phyloP scores from a whole-genome alignment of 441 rosid genomes.

The Cnidoscolus chayamansa region DNA sequence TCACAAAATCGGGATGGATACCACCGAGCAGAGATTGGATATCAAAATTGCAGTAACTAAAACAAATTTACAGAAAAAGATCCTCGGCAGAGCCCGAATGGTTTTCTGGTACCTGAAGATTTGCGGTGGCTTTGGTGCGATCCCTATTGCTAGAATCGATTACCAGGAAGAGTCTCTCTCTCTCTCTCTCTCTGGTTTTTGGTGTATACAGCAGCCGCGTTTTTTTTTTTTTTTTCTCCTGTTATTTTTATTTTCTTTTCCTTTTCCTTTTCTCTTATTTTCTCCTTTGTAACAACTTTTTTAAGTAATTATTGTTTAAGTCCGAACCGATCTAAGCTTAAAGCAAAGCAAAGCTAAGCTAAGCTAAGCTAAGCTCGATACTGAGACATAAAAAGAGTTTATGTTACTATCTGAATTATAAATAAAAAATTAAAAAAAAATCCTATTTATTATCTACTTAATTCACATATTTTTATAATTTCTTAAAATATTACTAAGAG shows the following conservation, averaged over 20 bases:
- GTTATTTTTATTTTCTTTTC: background rate
- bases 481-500: no score
- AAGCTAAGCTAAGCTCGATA: no score
- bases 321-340: slow-evolving; percentile 2
- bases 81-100: background rate
- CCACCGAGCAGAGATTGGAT: slow-evolving; percentile 5
- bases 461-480: no score
- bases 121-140: slow-evolving; percentile 33
- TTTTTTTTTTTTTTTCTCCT: slow-evolving; percentile 28
- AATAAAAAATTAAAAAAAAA: no score
- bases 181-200: slow-evolving; percentile 26
- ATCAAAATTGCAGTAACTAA: background rate
- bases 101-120: background rate
- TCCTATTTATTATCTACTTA: no score
- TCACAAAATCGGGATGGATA: slow-evolving; percentile 34
- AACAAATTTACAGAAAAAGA: background rate
- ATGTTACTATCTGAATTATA: no score
- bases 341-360: no score
- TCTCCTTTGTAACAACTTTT: background rate
- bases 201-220: slow-evolving; percentile 43
- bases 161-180: slow-evolving; percentile 30
- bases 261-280: background rate
- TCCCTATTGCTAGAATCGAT: slow-evolving; percentile 38
- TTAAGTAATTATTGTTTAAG: background rate
- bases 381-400: no score